Evolutionary conservation across 495 filamentous ascomycete genomes (phyloP).

Genomic region (Tuber indicum): DNA sequence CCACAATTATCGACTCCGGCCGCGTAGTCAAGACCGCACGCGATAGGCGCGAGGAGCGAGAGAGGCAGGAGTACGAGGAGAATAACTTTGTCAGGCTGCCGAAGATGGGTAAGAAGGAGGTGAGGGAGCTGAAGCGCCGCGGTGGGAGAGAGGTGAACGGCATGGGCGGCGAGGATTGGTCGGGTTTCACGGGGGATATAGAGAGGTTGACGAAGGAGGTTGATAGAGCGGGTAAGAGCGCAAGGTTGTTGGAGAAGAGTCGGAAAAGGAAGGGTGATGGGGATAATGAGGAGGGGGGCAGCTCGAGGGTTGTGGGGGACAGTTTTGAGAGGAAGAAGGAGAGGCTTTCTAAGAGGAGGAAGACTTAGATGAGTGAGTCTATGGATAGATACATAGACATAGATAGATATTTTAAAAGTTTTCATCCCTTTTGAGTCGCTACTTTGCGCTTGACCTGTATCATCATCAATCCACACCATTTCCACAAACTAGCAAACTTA

Average conservation of each 20-base stretch:
- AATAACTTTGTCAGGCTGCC: slow-evolving; percentile 77
- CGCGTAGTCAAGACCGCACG: slow-evolving; percentile 63
- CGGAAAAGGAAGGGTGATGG: slow-evolving; percentile 54
- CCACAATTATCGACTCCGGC: slow-evolving; percentile 66
- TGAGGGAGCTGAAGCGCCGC: slow-evolving; percentile 49
- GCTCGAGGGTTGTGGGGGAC: slow-evolving; percentile 20
- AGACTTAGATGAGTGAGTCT: slow-evolving; percentile 15
- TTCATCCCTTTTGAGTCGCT: not conserved
- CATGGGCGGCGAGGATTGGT: slow-evolving; percentile 83
- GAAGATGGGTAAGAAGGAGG: slow-evolving; percentile 71
- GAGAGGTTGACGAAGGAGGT: slow-evolving; percentile 63
- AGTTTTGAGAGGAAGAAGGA: slow-evolving; percentile 35
- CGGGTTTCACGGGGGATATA: slow-evolving; percentile 66
- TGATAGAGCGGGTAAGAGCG: slow-evolving; percentile 45
- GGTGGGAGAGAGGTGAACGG: slow-evolving; percentile 49
- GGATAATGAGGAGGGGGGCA: slow-evolving; percentile 16
- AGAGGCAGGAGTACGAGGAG: slow-evolving; percentile 75
- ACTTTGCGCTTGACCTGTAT: not conserved
- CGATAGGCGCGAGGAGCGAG: slow-evolving; percentile 64
- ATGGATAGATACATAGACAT: not conserved
- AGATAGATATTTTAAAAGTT: not conserved
- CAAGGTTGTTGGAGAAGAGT: slow-evolving; percentile 60
- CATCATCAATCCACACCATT: not conserved
- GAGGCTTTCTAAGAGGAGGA: slow-evolving; percentile 36
- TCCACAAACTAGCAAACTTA: not conserved